These are phyloP conservation scores for Pichia heedii DNA, from an alignment of 805 yeast species.

Conservation along the genomic window DNA sequence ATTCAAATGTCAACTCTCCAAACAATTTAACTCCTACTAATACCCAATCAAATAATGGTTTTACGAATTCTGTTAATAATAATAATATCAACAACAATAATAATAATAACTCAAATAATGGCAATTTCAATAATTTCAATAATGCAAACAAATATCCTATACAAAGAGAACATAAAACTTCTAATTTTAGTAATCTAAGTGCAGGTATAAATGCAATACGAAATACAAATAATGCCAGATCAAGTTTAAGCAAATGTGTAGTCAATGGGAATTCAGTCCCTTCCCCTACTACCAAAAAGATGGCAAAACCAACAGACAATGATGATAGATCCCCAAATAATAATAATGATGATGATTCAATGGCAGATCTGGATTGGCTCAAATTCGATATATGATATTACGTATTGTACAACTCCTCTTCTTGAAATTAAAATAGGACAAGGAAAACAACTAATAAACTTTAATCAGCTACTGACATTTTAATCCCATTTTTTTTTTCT, in stretches of 20 bases:
- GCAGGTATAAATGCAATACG: constrained; percentile 15
- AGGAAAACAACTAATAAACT: too few species aligned
- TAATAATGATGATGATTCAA: neutral
- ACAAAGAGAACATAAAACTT: constrained; percentile 4
- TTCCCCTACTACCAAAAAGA: neutral
- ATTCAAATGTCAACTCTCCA: neutral
- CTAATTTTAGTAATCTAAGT: constrained; percentile 14
- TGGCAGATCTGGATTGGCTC: constrained; percentile 28
- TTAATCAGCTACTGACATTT: too few species aligned
- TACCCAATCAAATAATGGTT: constrained; percentile 1
- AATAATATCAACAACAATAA: neutral
- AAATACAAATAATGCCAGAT: neutral
- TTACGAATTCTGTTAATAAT: neutral
- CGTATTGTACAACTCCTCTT: too few species aligned
- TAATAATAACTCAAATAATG: neutral
- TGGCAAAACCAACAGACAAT: neutral
- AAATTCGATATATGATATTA: constrained; percentile 24
- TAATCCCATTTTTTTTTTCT: too few species aligned
- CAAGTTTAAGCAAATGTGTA: constrained; percentile 7
- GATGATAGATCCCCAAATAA: neutral
- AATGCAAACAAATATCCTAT: neutral
- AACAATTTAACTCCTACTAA: neutral
- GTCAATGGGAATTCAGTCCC: neutral
- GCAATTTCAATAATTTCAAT: neutral
- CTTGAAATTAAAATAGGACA: too few species aligned